Percentiles rank a stretch among this genome's conserved stretches.
These are phyloP conservation scores for Prunus campanulata DNA, from an alignment of 306 rosid genomes.

Conservation along the genomic window DNA sequence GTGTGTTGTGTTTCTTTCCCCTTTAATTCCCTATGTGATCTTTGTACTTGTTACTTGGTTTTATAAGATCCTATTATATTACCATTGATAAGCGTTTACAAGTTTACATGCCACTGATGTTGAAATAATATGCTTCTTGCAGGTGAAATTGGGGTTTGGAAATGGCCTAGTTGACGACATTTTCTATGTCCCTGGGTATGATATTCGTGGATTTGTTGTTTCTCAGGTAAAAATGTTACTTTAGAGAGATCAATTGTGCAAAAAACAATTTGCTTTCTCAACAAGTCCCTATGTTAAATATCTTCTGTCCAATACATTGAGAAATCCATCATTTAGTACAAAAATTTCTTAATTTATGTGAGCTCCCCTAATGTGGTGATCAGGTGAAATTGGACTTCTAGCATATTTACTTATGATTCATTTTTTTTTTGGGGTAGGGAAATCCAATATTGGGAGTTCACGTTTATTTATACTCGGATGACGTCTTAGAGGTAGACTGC, in stretches of 20 bases:
- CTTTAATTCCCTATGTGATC: constrained; percentile 3
- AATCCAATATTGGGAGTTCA: constrained; percentile 96
- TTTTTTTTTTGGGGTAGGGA: constrained; percentile 52
- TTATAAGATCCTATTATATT: neutral
- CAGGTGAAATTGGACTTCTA: neutral
- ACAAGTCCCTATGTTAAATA: constrained; percentile 6
- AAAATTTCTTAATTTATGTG: neutral
- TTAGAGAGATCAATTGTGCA: constrained; percentile 1
- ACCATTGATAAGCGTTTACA: constrained; percentile 18
- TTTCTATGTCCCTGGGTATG: constrained; percentile 83
- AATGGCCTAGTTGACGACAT: constrained; percentile 59
- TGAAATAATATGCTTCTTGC: constrained; percentile 35
- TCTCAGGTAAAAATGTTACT: constrained; percentile 73
- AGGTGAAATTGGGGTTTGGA: constrained; percentile 91
- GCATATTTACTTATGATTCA: neutral
- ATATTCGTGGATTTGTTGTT: constrained; percentile 78
- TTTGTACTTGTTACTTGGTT: neutral
- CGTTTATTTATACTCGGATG: constrained; percentile 76
- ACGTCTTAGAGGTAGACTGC: constrained; percentile 78
- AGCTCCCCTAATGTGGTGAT: neutral
- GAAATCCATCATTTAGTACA: neutral
- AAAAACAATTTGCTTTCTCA: constrained; percentile 1
- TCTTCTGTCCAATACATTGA: neutral
- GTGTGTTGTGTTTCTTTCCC: constrained; percentile 1
- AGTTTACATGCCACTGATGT: constrained; percentile 21